Conservation (phyloP, 2,329 filamentous ascomycete species). For the Penicillium palitans region DNA sequence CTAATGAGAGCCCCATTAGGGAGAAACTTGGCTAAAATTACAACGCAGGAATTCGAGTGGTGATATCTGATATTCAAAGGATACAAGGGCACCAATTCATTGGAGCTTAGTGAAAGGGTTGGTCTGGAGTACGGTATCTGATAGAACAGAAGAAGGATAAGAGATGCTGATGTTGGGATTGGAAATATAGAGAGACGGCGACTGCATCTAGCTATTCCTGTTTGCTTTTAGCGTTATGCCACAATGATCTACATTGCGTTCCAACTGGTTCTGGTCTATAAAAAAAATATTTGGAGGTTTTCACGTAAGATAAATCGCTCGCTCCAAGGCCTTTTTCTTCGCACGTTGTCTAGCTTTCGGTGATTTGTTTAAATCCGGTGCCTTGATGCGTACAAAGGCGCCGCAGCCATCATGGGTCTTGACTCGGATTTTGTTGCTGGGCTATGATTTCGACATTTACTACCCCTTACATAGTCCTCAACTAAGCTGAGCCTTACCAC, state of each 20-base stretch:
- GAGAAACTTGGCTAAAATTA: neutral
- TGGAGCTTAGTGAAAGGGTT: neutral
- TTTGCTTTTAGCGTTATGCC: neutral
- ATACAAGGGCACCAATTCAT: neutral
- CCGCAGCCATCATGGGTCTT: conserved; percentile 49
- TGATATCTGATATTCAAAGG: neutral
- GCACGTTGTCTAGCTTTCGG: conserved; percentile 27
- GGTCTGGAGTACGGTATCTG: neutral
- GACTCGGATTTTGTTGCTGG: neutral
- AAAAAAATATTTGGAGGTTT: no score
- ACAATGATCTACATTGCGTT: neutral
- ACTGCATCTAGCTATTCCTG: neutral
- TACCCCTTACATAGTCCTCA: neutral
- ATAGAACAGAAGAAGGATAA: no score
- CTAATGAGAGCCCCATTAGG: neutral
- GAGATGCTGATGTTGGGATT: neutral
- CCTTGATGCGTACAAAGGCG: conserved; percentile 36
- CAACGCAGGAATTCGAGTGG: neutral
- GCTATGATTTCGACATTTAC: neutral
- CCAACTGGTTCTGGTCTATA: neutral
- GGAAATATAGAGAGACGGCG: neutral
- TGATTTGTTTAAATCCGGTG: conserved; percentile 45
- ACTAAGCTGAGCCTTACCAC: neutral
- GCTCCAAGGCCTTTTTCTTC: neutral
- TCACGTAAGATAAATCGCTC: conserved; percentile 13